Conservation (phyloP, 495 filamentous ascomycete genomes). For the Neurospora sp. region DNA sequence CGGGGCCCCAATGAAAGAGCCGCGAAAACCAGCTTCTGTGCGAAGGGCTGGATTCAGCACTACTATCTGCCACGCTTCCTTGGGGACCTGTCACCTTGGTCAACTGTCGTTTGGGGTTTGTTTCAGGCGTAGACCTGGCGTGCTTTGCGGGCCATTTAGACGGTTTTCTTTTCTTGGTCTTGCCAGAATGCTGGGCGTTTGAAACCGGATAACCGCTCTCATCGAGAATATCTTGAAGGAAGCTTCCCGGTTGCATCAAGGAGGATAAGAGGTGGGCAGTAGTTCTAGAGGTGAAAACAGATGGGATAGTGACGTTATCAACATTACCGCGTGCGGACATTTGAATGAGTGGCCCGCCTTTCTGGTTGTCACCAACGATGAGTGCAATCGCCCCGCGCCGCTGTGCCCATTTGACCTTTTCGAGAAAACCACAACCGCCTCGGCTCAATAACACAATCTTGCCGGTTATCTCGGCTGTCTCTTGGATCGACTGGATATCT, state of each 20-base stretch:
- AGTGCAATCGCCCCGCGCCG: conserved; percentile 77
- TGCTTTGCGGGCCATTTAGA: conserved; percentile 18
- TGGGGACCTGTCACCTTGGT: conserved; percentile 3
- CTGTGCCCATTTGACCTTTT: conserved; percentile 96
- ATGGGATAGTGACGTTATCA: conserved; percentile 86
- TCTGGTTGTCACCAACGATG: conserved; percentile 88
- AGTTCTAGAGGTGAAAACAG: conserved; percentile 88
- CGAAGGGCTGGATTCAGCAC: conserved; percentile 1
- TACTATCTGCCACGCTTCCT: conserved; percentile 2
- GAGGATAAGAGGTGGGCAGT: conserved; percentile 91
- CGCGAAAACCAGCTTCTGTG: conserved; percentile 45
- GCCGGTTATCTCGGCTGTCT: conserved; percentile 85
- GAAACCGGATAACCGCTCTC: conserved; percentile 38
- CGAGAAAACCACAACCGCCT: conserved; percentile 91
- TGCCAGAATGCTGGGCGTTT: conserved; percentile 39
- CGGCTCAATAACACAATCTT: conserved; percentile 85
- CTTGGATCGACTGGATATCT: conserved; percentile 91
- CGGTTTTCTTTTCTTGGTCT: conserved; percentile 29
- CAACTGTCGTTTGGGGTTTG: not conserved
- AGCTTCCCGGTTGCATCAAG: conserved; percentile 62
- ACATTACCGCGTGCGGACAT: conserved; percentile 97
- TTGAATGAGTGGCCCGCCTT: conserved; percentile 77
- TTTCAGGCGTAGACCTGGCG: conserved; percentile 9
- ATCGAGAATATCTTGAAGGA: conserved; percentile 43
- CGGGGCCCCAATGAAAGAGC: conserved; percentile 39